Evolutionary conservation across 2,329 filamentous ascomycete species (phyloP), one percentile per base, ranked within the genome.

Genomic region (Pseudopyrenochaeta lycopersici): DNA sequence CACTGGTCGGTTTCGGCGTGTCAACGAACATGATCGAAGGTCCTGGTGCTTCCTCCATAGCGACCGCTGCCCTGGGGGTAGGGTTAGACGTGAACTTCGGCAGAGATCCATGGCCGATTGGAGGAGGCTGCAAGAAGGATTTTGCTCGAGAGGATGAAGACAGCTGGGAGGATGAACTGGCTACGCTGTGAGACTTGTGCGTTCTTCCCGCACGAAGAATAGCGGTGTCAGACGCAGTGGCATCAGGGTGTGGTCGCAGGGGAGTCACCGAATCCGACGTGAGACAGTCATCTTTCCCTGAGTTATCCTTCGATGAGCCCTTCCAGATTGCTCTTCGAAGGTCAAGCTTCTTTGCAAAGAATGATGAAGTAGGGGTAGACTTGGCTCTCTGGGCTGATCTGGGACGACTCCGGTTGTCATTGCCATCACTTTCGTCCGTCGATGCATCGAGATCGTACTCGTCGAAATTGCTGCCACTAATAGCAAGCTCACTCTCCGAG

Each of bases 1-100:
- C 41, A 29, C 59, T 49, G 15, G 31, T 54, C 15, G 65, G 68
- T 15, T 64, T 67, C 3, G 73, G 71, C 1, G 67, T 69, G 46
- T 87, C 80, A 9, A 85, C 86, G 73, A 95, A 96, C 84, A 90
- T 90, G 58, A 96, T 92, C 1, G 83, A 88, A 1, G 88, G 88
- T 0, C 87, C 88, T 1, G 84, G 79, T 1, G 84, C 85, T 51
- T 89, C 90, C 54, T 90, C 85, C 1, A 56, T 33, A 2, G 85
- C 85, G 18, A 92, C 83, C 55, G 82, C 84, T 1, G 90, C 88
- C 60, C 89, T 85, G 0, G 90, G 91, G 1, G 91, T 86, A 0
- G 90, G 86, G 5, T 85, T 86, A 45, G 89, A 92, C 0, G 88
- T 89, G 71, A 94, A 94, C 32, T 85, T 85, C 39, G 84, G 81